These are phyloP conservation scores for Castanea mollissima DNA, from an alignment of 306 rosid species.

Conservation along the genomic window DNA sequence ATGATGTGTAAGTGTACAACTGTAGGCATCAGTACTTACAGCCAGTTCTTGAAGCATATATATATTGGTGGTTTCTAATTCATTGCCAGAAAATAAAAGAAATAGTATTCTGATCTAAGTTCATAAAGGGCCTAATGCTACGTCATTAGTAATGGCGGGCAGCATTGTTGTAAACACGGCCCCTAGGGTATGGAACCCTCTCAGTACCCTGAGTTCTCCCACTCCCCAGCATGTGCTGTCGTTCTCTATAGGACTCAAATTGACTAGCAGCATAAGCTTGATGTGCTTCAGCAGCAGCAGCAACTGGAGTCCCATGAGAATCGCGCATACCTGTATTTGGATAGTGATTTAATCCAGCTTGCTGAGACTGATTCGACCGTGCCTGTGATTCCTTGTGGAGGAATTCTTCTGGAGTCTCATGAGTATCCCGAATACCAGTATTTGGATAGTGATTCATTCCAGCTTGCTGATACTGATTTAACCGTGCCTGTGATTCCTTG, in stretches of 20 bases:
- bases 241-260: conserved; percentile 4
- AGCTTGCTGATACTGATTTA: conserved; percentile 9
- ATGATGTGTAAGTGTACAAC: not conserved
- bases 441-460: not conserved
- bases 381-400: conserved; percentile 14
- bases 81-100: not conserved
- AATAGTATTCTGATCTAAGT: not conserved
- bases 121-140: not conserved
- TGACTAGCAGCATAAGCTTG: conserved; percentile 1
- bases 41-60: not conserved
- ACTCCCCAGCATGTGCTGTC: not conserved
- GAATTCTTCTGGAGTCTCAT: conserved; percentile 13
- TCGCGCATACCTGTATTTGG: not conserved
- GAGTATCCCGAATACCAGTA: not conserved
- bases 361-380: conserved; percentile 13
- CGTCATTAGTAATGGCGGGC: not conserved
- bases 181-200: conserved; percentile 7
- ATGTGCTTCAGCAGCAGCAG: not conserved
- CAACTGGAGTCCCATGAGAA: not conserved
- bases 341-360: not conserved
- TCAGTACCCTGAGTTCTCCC: conserved; percentile 17
- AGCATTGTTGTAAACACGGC: not conserved
- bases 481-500: conserved; percentile 17
- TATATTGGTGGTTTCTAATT: not conserved
- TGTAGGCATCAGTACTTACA: not conserved